Conservation (phyloP, 2,329 filamentous ascomycete species). For the Parasarocladium wereldwijsianum region DNA sequence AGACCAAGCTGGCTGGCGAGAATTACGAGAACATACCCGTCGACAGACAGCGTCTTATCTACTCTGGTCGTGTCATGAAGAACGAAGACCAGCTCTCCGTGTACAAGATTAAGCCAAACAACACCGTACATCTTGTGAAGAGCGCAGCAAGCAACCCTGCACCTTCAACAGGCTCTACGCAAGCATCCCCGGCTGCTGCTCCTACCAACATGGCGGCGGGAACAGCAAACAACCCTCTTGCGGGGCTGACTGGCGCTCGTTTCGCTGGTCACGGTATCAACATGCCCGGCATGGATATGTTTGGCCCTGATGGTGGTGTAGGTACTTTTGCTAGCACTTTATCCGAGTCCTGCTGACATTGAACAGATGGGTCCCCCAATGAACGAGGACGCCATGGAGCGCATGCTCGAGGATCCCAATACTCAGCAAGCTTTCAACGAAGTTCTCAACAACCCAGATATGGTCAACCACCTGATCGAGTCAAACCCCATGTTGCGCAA, state of each 20-base stretch:
- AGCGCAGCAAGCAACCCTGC: slow-evolving; percentile 75
- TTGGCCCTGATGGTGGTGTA: slow-evolving; percentile 89
- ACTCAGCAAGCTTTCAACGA: slow-evolving; percentile 83
- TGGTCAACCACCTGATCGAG: slow-evolving; percentile 90
- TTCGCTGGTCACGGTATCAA: slow-evolving; percentile 79
- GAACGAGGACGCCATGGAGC: slow-evolving; percentile 64
- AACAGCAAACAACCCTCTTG: slow-evolving; percentile 76
- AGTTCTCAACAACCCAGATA: slow-evolving; percentile 84
- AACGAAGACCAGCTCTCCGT: slow-evolving; percentile 72
- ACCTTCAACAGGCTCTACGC: slow-evolving; percentile 23
- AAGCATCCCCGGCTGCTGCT: slow-evolving; percentile 29
- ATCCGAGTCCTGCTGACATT: slow-evolving; percentile 10
- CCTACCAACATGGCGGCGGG: slow-evolving; percentile 70
- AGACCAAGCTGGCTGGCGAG: slow-evolving; percentile 66
- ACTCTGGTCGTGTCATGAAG: slow-evolving; percentile 93
- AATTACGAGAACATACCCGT: slow-evolving; percentile 79
- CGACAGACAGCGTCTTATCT: slow-evolving; percentile 88
- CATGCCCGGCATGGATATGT: slow-evolving; percentile 74
- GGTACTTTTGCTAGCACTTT: slow-evolving; percentile 22
- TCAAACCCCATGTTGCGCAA: slow-evolving; percentile 71
- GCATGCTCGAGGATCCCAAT: slow-evolving; percentile 79
- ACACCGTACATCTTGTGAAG: slow-evolving; percentile 94
- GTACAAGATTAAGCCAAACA: slow-evolving; percentile 92
- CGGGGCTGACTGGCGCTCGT: slow-evolving; percentile 78
- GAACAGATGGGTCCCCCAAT: slow-evolving; percentile 77